Percentiles rank a stretch among this genome's conserved stretches.
Conservation (phyloP, 2,329 filamentous ascomycete species). For the Apiospora pterosperma region DNA sequence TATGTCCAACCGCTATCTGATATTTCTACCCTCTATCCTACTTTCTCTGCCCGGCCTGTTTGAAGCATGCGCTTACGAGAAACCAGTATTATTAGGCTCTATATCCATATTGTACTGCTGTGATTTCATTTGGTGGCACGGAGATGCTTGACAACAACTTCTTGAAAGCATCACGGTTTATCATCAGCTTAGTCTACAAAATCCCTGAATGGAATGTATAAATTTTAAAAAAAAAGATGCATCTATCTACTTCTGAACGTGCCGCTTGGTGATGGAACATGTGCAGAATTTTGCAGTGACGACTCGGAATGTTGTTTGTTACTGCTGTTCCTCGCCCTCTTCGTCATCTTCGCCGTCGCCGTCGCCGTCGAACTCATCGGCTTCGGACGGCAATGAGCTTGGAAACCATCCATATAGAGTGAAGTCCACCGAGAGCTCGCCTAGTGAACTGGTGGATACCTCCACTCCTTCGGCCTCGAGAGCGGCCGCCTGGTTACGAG, state of each 20-base stretch:
- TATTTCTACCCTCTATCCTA: slow-evolving; percentile 13
- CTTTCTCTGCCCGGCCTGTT: neutral
- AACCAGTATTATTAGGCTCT: neutral
- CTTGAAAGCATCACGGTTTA: neutral
- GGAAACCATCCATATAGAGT: slow-evolving; percentile 56
- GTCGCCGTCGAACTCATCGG: slow-evolving; percentile 24
- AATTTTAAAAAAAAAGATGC: neutral
- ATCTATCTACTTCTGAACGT: neutral
- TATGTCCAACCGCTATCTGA: slow-evolving; percentile 87
- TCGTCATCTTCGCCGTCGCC: slow-evolving; percentile 6
- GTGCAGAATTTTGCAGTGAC: too few relatives aligned
- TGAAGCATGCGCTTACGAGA: slow-evolving; percentile 4
- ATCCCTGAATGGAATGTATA: too few relatives aligned
- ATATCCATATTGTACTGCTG: neutral
- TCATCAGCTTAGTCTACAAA: neutral
- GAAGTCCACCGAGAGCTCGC: slow-evolving; percentile 51
- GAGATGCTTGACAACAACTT: neutral
- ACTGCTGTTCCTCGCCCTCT: neutral
- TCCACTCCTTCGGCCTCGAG: slow-evolving; percentile 50
- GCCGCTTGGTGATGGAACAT: neutral
- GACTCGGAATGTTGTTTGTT: neutral
- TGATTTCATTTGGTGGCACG: too few relatives aligned
- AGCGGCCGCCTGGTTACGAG: slow-evolving; percentile 47
- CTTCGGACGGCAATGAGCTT: slow-evolving; percentile 42
- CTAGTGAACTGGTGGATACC: slow-evolving; percentile 45